Conservation (phyloP, 441 rosid species). For the Gossypium aridum region DNA sequence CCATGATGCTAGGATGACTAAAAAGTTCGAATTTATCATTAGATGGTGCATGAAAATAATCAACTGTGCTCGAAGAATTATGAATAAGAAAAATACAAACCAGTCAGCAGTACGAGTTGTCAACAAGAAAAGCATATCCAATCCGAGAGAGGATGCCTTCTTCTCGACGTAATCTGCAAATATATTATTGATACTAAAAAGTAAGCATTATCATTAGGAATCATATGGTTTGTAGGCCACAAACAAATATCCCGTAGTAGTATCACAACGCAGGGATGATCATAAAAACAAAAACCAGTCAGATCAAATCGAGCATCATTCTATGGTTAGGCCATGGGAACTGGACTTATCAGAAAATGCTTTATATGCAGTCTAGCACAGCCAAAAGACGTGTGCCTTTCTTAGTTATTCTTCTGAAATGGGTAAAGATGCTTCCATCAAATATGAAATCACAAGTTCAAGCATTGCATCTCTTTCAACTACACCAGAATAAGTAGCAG, state of each 20-base stretch:
- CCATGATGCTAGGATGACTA: background rate
- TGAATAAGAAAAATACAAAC: constrained; percentile 24
- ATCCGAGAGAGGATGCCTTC: constrained; percentile 69
- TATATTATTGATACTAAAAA: background rate
- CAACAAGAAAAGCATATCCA: constrained; percentile 68
- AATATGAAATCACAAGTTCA: background rate
- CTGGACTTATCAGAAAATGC: background rate
- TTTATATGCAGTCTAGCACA: background rate
- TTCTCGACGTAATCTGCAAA: constrained; percentile 78
- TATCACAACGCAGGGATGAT: background rate
- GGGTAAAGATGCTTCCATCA: background rate
- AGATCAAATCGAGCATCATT: background rate
- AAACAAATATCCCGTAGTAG: background rate
- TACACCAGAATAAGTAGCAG: background rate
- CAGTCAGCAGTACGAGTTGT: constrained; percentile 94
- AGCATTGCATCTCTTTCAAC: constrained; percentile 2
- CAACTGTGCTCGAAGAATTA: background rate
- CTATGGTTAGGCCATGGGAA: background rate
- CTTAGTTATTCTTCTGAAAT: background rate
- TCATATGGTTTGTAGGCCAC: background rate
- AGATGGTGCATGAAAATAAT: background rate
- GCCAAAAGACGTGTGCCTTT: background rate
- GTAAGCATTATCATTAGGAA: background rate
- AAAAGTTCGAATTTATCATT: background rate
- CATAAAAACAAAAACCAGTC: background rate